Conservation (phyloP, 306 rosid genomes). For the Fragaria vesca region DNA sequence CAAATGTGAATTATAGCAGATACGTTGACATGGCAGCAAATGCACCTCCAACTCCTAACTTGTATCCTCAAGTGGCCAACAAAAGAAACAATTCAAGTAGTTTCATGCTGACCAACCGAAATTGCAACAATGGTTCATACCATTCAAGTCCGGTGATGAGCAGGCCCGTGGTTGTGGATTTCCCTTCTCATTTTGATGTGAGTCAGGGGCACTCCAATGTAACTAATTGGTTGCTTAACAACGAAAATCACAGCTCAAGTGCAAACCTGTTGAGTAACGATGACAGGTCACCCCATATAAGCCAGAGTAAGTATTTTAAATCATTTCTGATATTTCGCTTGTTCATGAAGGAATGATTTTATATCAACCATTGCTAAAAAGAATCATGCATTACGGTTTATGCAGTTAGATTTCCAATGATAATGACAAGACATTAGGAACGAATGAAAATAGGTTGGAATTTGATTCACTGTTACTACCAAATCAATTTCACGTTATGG, state of each 20-base stretch:
- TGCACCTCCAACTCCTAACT: constrained; percentile 39
- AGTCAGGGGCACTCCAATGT: constrained; percentile 24
- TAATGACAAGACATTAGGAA: neutral
- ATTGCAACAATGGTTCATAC: constrained; percentile 25
- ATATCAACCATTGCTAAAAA: neutral
- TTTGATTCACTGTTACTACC: neutral
- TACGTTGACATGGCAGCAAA: constrained; percentile 39
- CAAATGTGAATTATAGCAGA: constrained; percentile 26
- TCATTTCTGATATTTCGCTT: neutral
- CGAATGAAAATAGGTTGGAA: neutral
- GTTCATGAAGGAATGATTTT: neutral
- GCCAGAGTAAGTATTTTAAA: constrained; percentile 40
- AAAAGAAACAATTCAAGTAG: constrained; percentile 23
- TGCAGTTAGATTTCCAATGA: neutral
- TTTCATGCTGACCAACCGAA: constrained; percentile 19
- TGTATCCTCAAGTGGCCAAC: constrained; percentile 24
- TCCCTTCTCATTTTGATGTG: constrained; percentile 34
- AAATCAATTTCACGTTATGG: neutral
- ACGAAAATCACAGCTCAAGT: constrained; percentile 32
- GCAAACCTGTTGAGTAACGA: constrained; percentile 35
- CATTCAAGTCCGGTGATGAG: constrained; percentile 20
- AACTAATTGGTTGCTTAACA: constrained; percentile 34
- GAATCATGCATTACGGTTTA: neutral
- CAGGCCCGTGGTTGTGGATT: constrained; percentile 29
- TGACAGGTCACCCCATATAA: constrained; percentile 36